These are phyloP conservation scores for Grosmannia clavigera DNA, from an alignment of 2,329 filamentous ascomycete genomes.

Conservation along the genomic window DNA sequence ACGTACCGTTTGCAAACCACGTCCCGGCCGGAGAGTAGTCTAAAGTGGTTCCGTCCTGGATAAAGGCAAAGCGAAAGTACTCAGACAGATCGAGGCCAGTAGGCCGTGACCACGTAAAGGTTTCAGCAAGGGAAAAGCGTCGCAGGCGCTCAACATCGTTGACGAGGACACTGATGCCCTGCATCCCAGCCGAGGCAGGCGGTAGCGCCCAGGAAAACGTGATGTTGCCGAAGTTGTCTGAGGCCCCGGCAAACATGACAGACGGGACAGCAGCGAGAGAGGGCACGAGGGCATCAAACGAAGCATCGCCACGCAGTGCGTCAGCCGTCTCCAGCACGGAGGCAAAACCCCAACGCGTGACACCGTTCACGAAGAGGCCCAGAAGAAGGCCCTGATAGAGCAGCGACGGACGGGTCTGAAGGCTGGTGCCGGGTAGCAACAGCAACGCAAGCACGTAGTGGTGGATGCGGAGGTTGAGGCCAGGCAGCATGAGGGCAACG, in stretches of 20 bases:
- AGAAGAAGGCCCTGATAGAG: conserved; percentile 83
- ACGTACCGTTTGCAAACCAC: conserved; percentile 46
- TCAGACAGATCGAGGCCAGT: conserved; percentile 40
- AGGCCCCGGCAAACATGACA: not conserved
- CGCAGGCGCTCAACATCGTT: conserved; percentile 76
- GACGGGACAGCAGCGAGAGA: conserved; percentile 5
- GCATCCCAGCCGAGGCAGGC: conserved; percentile 38
- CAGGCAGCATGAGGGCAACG: conserved; percentile 58
- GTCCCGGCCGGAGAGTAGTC: conserved; percentile 68
- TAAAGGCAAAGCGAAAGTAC: conserved; percentile 68
- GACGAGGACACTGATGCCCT: conserved; percentile 68
- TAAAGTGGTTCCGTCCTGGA: conserved; percentile 49
- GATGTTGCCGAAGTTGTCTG: conserved; percentile 38
- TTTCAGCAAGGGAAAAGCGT: conserved; percentile 38
- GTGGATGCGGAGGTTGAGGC: conserved; percentile 75
- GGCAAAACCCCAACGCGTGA: conserved; percentile 89
- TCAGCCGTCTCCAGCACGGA: conserved; percentile 71
- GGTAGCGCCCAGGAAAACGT: conserved; percentile 42
- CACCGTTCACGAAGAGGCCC: conserved; percentile 86
- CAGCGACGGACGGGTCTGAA: conserved; percentile 75
- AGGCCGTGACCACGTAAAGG: conserved; percentile 49
- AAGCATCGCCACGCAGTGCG: conserved; percentile 55
- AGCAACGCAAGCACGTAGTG: conserved; percentile 88
- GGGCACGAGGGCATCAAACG: conserved; percentile 50
- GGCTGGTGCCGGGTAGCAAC: conserved; percentile 73